Percentiles rank a stretch among this genome's conserved stretches.
These are phyloP conservation scores for Scedosporium aurantiacum DNA, from an alignment of 2,329 filamentous ascomycete genomes.

Conservation along the genomic window DNA sequence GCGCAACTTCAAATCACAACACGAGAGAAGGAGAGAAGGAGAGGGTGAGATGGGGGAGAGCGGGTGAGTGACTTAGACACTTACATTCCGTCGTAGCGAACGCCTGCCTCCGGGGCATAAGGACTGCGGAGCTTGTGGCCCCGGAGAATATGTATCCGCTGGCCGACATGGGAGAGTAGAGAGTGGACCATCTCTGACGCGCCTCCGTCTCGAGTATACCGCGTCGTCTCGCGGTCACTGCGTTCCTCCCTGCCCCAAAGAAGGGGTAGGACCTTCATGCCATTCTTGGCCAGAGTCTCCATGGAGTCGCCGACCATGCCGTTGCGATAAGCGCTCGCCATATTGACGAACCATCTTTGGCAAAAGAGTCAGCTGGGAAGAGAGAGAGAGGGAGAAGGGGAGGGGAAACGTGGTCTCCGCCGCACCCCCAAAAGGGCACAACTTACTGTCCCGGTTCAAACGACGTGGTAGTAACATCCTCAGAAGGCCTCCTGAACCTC, in stretches of 20 bases:
- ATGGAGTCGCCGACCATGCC: slow-evolving; percentile 36
- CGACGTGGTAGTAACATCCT: slow-evolving; percentile 26
- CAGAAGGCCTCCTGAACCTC: slow-evolving; percentile 19
- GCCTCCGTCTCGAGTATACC: slow-evolving; percentile 34
- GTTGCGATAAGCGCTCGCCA: slow-evolving; percentile 44
- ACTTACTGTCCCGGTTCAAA: slow-evolving; percentile 39
- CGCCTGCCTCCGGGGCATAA: slow-evolving; percentile 37
- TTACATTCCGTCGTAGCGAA: slow-evolving; percentile 49
- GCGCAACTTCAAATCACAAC: neutral
- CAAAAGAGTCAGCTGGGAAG: neutral
- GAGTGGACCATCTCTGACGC: slow-evolving; percentile 35
- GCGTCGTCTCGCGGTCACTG: slow-evolving; percentile 19
- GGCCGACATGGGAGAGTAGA: slow-evolving; percentile 37
- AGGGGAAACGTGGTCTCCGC: neutral
- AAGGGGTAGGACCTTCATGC: slow-evolving; percentile 33
- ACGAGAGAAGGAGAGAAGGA: neutral
- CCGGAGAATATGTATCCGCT: slow-evolving; percentile 39
- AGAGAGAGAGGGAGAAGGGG: neutral
- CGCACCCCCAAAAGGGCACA: neutral
- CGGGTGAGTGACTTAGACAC: slow-evolving; percentile 13
- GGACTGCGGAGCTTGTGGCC: slow-evolving; percentile 38
- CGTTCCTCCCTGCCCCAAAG: slow-evolving; percentile 41
- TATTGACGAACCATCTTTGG: slow-evolving; percentile 45
- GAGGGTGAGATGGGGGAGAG: neutral
- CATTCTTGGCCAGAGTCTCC: slow-evolving; percentile 33